Evolutionary conservation across 495 filamentous ascomycete genomes (phyloP).

Genomic region (Aspergillus affinis): DNA sequence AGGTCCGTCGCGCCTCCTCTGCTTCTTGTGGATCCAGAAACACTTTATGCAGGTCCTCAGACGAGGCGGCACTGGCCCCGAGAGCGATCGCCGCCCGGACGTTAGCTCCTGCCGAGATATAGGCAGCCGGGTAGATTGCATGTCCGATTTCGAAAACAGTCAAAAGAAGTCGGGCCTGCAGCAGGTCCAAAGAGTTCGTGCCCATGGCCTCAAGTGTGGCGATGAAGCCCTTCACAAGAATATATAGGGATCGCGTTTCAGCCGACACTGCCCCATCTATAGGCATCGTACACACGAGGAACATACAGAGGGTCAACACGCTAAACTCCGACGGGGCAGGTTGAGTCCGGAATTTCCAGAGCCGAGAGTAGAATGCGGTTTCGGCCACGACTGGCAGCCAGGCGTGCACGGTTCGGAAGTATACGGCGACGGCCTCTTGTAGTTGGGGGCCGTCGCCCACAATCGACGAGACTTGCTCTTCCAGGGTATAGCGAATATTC

Average conservation of each 20-base stretch:
- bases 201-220: slow-evolving; percentile 2
- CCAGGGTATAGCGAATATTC: neutral
- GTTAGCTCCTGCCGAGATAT: slow-evolving; percentile 5
- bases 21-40: neutral
- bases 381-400: slow-evolving; percentile 6
- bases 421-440: neutral
- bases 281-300: slow-evolving; percentile 1
- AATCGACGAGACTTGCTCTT: slow-evolving; percentile 1
- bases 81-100: slow-evolving; percentile 5
- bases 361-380: neutral
- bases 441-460: neutral
- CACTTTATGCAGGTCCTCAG: neutral
- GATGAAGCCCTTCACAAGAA: slow-evolving; percentile 2
- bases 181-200: neutral
- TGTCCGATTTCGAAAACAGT: slow-evolving; percentile 12
- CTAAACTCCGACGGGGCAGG: neutral
- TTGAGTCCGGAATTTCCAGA: neutral
- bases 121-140: slow-evolving; percentile 5
- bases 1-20: slow-evolving; percentile 7
- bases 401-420: slow-evolving; percentile 8
- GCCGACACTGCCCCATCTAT: neutral
- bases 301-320: slow-evolving; percentile 4
- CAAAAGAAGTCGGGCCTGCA: slow-evolving; percentile 6
- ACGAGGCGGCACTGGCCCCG: slow-evolving; percentile 1
- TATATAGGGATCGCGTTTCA: slow-evolving; percentile 4